Evolutionary conservation across 2,329 filamentous ascomycete species (phyloP).

Genomic region (Didymella pinodella): DNA sequence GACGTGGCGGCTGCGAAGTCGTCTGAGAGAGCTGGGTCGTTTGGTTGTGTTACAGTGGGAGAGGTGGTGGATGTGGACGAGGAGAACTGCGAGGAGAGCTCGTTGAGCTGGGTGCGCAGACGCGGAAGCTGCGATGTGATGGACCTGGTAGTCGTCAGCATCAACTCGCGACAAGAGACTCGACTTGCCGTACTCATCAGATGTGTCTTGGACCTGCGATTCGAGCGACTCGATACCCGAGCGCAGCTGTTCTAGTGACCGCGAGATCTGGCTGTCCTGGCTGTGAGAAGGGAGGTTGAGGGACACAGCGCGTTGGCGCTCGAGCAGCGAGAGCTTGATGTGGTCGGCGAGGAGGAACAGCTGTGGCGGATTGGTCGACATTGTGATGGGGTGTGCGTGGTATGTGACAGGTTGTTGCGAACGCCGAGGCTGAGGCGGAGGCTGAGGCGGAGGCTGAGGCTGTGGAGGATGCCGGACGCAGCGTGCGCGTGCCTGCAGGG

Average conservation of each 20-base stretch:
- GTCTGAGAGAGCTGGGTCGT: constrained; percentile 50
- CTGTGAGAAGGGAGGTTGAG: constrained; percentile 79
- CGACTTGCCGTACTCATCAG: constrained; percentile 59
- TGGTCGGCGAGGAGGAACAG: constrained; percentile 94
- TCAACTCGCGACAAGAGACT: neutral
- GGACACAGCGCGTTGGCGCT: constrained; percentile 84
- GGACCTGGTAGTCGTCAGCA: constrained; percentile 31
- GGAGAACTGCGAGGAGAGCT: constrained; percentile 82
- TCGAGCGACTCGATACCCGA: constrained; percentile 78
- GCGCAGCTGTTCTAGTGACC: constrained; percentile 85
- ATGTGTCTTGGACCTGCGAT: constrained; percentile 65
- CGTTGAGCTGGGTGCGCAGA: constrained; percentile 76
- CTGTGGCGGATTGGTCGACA: constrained; percentile 67
- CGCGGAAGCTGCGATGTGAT: constrained; percentile 66
- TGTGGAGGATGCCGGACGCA: constrained; percentile 1
- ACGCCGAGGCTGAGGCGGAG: neutral
- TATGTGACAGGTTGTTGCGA: neutral
- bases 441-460: neutral
- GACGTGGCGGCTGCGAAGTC: constrained; percentile 51
- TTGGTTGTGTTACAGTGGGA: constrained; percentile 54
- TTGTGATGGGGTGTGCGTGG: constrained; percentile 22
- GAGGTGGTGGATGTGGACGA: constrained; percentile 41
- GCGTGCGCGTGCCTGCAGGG: constrained; percentile 10
- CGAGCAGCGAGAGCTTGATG: constrained; percentile 93
- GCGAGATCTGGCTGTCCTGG: constrained; percentile 87